Evolutionary conservation across 1,284 basidiomycete species (phyloP), one percentile per base, ranked within the genome.

Genomic region (Cutaneotrichosporon mucoides): DNA sequence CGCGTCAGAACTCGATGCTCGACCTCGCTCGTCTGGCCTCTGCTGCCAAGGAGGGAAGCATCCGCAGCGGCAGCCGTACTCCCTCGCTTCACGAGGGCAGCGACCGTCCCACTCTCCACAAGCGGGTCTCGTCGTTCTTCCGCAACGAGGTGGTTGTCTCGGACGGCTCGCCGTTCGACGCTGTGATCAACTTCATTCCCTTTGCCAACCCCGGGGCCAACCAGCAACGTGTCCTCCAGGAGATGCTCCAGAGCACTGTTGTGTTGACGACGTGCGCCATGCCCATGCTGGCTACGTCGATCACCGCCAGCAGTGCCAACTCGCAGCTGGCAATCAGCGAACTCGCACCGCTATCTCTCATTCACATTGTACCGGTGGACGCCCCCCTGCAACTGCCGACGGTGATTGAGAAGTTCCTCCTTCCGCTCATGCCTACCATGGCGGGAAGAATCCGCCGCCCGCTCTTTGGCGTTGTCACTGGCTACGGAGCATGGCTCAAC

Each of bases 101-200:
- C 49, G 56, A 57, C 11, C 48, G 51, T 5, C n/a, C 47, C n/a
- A 6, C 6, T 10, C 33, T 43, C 5, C 47, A 42, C n/a, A 40
- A 45, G 11, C 57, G 62, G n/a, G 36, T 59, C n/a, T 48, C 54
- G 8, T 56, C 59, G 8, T 33, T 64, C 36, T 50, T 64, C 47
- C 49, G 34, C 12, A 50, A 49, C 40, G 55, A 56, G 11, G 16
- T 36, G 10, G 3, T 9, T 12, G 6, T 36, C 34, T 35, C 38
- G 13, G 59, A 64, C 24, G 62, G 62, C 24, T 48, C 62, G 4
- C 56, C 62, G 0, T 68, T 76, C 50, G 73, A 76, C 55, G 70
- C 69, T 1, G 65, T 74, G 13, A 56, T 76, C 64, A 71, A 76
- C 63, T 71, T 76, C 48, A 61, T 76, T 34, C 69, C 72, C 0